Evolutionary conservation across 805 yeast genomes (phyloP).

Genomic region (Candida alai): DNA sequence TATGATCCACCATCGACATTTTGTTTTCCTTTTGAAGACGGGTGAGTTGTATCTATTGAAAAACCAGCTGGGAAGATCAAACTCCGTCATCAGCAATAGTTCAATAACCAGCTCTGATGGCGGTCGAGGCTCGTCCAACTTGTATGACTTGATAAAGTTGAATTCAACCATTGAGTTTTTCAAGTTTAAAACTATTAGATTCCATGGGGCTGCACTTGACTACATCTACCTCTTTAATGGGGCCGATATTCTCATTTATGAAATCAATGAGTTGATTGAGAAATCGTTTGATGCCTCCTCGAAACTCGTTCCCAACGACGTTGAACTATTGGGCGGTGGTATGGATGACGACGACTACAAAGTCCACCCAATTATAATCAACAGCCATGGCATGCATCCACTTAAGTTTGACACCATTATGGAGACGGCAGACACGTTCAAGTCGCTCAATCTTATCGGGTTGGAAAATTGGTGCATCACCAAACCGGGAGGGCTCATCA

Average conservation of each 20-base stretch:
- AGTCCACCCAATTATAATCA: constrained; percentile 25
- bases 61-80: constrained; percentile 19
- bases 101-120: constrained; percentile 1
- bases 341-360: constrained; percentile 11
- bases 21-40: constrained; percentile 30
- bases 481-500: constrained; percentile 23
- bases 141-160: constrained; percentile 33
- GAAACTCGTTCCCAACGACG: constrained; percentile 14
- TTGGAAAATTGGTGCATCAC: constrained; percentile 32
- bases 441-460: constrained; percentile 40
- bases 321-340: constrained; percentile 13
- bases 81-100: constrained; percentile 12
- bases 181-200: constrained; percentile 21
- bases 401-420: constrained; percentile 14
- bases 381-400: constrained; percentile 25
- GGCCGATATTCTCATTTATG: constrained; percentile 27
- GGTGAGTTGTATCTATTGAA: constrained; percentile 39
- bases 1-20: constrained; percentile 28
- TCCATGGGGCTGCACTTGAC: constrained; percentile 10
- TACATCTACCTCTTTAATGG: constrained; percentile 37
- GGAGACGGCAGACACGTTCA: constrained; percentile 9
- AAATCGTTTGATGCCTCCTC: constrained; percentile 7
- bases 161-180: constrained; percentile 29
- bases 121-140: constrained; percentile 12
- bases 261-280: constrained; percentile 18